These are phyloP conservation scores for Acanthamoeba healyi DNA, from an alignment of 208 protist species.

Conservation along the genomic window DNA sequence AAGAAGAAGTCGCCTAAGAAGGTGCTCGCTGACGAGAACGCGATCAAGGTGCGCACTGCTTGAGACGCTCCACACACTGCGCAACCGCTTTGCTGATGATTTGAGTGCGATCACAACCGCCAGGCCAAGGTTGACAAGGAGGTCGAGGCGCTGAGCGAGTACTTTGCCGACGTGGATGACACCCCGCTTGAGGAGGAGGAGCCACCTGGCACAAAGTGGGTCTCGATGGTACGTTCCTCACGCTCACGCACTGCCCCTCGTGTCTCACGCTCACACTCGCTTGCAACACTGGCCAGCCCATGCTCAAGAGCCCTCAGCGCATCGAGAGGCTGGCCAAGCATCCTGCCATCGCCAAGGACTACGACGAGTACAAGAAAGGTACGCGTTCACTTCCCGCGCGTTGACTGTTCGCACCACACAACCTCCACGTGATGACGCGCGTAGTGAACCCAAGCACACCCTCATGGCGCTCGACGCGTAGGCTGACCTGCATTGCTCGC, in stretches of 20 bases:
- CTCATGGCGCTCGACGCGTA: no score
- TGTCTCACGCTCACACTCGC: neutral
- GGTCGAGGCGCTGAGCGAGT: slow-evolving; percentile 10
- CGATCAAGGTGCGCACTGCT: neutral
- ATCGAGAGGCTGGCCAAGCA: slow-evolving; percentile 30
- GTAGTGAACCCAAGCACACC: no score
- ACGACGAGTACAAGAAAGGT: slow-evolving; percentile 64
- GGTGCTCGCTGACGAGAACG: slow-evolving; percentile 14
- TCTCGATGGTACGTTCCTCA: slow-evolving; percentile 17
- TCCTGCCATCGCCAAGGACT: slow-evolving; percentile 55
- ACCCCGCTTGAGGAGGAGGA: slow-evolving; percentile 57
- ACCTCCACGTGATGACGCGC: neutral
- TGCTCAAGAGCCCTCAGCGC: slow-evolving; percentile 54
- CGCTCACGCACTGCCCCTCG: neutral
- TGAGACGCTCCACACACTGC: neutral
- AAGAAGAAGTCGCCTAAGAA: slow-evolving; percentile 47
- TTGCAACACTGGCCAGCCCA: slow-evolving; percentile 4
- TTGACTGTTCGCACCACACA: neutral
- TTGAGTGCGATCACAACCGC: neutral
- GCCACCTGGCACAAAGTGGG: slow-evolving; percentile 52
- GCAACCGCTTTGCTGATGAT: neutral
- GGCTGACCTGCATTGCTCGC: neutral
- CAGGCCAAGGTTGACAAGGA: neutral
- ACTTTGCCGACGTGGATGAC: slow-evolving; percentile 64
- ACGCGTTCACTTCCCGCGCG: no score